Percentiles rank a stretch among this genome's conserved stretches.
phyloP scores from a whole-genome alignment of 306 rosid genomes.

The Chamaecrista fasciculata region DNA sequence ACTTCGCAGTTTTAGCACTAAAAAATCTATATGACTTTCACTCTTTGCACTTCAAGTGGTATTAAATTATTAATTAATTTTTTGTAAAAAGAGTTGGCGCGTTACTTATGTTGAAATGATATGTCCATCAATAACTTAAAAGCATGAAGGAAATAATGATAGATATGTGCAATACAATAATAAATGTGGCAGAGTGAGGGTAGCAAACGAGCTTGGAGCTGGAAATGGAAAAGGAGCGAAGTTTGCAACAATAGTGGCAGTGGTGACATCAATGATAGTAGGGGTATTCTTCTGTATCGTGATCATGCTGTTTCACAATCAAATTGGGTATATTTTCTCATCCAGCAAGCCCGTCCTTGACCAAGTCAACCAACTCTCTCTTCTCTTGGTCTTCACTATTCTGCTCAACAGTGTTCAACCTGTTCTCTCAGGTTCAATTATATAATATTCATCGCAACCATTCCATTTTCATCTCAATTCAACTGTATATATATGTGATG shows the following conservation, averaged over 20 bases:
- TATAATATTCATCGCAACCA: background rate
- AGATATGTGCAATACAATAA: too few relatives aligned
- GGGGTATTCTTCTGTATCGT: slow-evolving; percentile 67
- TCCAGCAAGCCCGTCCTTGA: slow-evolving; percentile 52
- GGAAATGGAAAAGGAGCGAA: slow-evolving; percentile 78
- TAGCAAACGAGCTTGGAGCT: slow-evolving; percentile 85
- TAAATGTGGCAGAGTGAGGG: slow-evolving; percentile 63
- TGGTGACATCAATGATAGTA: slow-evolving; percentile 49
- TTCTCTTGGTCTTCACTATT: slow-evolving; percentile 68
- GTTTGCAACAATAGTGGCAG: slow-evolving; percentile 70
- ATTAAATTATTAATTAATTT: too few relatives aligned
- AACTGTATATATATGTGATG: too few relatives aligned
- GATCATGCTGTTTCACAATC: slow-evolving; percentile 42
- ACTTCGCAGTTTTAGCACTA: too few relatives aligned
- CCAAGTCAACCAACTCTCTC: slow-evolving; percentile 51
- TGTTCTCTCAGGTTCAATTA: slow-evolving; percentile 58
- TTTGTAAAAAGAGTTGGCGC: too few relatives aligned
- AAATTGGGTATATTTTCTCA: slow-evolving; percentile 57
- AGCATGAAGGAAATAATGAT: too few relatives aligned
- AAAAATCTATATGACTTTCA: too few relatives aligned
- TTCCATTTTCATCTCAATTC: background rate
- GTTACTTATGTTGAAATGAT: too few relatives aligned
- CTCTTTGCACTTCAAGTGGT: too few relatives aligned
- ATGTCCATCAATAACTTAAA: too few relatives aligned
- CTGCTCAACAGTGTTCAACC: slow-evolving; percentile 81